Base-by-base conservation (phyloP, 768 basidiomycete species). In the Termitomyces sp. region DNA sequence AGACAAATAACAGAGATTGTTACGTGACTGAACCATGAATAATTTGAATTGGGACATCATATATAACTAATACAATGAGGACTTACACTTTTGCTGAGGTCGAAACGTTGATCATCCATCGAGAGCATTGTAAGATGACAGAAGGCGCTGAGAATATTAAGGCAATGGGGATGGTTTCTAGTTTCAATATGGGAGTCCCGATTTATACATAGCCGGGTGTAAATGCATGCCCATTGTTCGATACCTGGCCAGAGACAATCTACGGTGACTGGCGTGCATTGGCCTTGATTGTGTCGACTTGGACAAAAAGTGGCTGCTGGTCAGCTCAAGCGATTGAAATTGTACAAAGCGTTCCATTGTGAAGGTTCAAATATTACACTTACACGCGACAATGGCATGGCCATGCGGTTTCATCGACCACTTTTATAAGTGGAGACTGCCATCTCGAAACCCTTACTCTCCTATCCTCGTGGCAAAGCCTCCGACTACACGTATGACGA, bases 91-190 rank as follows among this genome's bases (percentile, higher is more conserved):
- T 57, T 61, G n/a, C 56, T 62, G 5, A 56, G 60, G 41, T 71
- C 66, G 46, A 59, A 73, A 45, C 72, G 60, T 54, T 72, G 70
- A 52, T 68, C 55, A 52, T 68, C 66, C 66, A 73, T 65, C 19
- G 48, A 48, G 40, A 45, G 40, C 41, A 55, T 55, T 37, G 54
- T 55, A 40, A 42, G 46, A 54, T n/a, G 32, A 43, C 39, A 44
- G 49, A 48, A 37, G 48, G 51, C 42, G 45, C 9, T 34, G 17
- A 35, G 35, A 32, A 49, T 49, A 34, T 21, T 12, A 34, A 46
- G 21, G 35, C 28, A 57, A 52, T 21, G 41, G 45, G 41, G 50
- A n/a, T n/a, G n/a, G 44, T 45, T 49, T 34, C 12, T 52, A 42
- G 34, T 52, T 44, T 57, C 40, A 52, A 58, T 54, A 16, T 32